Percentiles rank a stretch among this genome's conserved stretches.
Evolutionary conservation across 352 stramenopile genomes (phyloP).

Genomic region (Aphanomyces invadans): DNA sequence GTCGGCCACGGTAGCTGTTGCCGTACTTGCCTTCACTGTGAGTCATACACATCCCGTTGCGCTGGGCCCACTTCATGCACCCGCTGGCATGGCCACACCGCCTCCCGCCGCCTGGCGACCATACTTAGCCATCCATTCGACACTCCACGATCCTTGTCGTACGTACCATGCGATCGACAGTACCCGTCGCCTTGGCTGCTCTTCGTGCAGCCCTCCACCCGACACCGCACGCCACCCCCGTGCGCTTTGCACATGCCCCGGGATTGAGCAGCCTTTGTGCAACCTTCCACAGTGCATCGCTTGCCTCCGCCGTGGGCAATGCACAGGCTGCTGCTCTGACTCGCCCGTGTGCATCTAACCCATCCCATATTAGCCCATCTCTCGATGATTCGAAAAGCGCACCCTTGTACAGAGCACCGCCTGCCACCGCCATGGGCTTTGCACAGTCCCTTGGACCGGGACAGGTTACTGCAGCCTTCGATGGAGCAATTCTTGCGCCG

Average conservation of each 20-base stretch:
- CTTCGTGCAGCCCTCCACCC: slow-evolving; percentile 68
- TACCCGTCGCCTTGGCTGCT: slow-evolving; percentile 79
- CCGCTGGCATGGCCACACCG: slow-evolving; percentile 62
- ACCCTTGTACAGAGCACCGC: slow-evolving; percentile 65
- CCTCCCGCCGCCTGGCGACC: slow-evolving; percentile 32
- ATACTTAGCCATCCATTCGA: too few species aligned
- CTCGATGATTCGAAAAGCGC: neutral
- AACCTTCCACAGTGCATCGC: slow-evolving; percentile 72
- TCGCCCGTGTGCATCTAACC: slow-evolving; percentile 50
- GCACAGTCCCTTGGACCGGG: slow-evolving; percentile 64
- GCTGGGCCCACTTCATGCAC: slow-evolving; percentile 74
- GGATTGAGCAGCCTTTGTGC: slow-evolving; percentile 67
- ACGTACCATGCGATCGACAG: slow-evolving; percentile 55
- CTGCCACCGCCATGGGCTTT: slow-evolving; percentile 68
- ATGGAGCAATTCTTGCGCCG: slow-evolving; percentile 74
- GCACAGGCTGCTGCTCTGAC: slow-evolving; percentile 71
- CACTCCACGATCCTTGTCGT: too few species aligned
- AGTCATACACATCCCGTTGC: slow-evolving; percentile 81
- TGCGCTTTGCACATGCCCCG: slow-evolving; percentile 81
- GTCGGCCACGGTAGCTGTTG: slow-evolving; percentile 22
- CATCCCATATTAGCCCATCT: neutral
- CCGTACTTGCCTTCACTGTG: slow-evolving; percentile 48
- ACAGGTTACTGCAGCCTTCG: slow-evolving; percentile 68
- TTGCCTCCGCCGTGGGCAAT: slow-evolving; percentile 80
- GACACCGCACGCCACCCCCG: slow-evolving; percentile 70